A percentile compares a stretch with the other conserved stretches of the same genome.
These are phyloP conservation scores for Urtica urens DNA, from an alignment of 306 rosid genomes.

Conservation along the genomic window DNA sequence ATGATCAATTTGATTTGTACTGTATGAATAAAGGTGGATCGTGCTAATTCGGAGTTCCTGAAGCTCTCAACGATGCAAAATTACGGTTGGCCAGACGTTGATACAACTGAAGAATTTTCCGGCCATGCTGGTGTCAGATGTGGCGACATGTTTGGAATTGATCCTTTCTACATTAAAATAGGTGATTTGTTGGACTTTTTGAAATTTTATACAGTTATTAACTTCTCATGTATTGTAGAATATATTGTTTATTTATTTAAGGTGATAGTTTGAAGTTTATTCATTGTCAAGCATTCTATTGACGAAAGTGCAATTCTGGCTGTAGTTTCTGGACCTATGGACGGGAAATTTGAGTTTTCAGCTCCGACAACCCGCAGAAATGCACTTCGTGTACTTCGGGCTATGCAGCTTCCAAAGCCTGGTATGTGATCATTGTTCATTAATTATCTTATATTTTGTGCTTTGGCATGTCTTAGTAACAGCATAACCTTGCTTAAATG, in stretches of 20 bases:
- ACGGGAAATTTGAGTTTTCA: conserved; percentile 50
- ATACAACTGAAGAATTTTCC: conserved; percentile 18
- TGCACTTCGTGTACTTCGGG: conserved; percentile 73
- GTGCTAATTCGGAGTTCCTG: conserved; percentile 20
- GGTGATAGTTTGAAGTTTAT: no score
- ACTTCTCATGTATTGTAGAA: neutral
- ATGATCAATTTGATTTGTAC: neutral
- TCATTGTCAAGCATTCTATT: no score
- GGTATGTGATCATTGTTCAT: conserved; percentile 30
- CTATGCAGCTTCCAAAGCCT: conserved; percentile 91
- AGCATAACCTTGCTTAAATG: no score
- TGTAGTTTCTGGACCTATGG: conserved; percentile 40
- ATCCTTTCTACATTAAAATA: conserved; percentile 68
- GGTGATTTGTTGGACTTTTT: conserved; percentile 30
- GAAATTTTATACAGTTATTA: neutral
- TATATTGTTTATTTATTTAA: no score
- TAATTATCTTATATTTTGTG: neutral
- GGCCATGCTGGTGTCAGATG: conserved; percentile 21
- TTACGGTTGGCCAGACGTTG: conserved; percentile 66
- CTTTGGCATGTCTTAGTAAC: conserved; percentile 10
- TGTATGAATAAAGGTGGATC: conserved; percentile 35
- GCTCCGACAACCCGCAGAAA: conserved; percentile 79
- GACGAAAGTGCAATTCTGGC: conserved; percentile 7
- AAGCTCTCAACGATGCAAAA: conserved; percentile 46
- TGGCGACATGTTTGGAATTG: conserved; percentile 48